phyloP scores from a whole-genome alignment of 2,329 filamentous ascomycete species.

The Juglanconis sp. region DNA sequence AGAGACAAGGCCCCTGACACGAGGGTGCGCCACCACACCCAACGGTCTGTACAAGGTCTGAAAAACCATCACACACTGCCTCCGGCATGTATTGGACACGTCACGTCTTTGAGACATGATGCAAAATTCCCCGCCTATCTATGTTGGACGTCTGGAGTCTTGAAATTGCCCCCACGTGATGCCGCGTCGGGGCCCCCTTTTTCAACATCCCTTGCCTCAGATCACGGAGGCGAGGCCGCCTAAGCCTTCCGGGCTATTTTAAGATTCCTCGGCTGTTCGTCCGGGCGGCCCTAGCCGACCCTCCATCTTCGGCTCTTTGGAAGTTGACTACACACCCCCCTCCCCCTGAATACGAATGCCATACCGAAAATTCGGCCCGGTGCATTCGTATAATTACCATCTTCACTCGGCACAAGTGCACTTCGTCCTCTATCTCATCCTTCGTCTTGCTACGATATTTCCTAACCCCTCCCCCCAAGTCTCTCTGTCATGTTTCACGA shows the following conservation, averaged over 20 bases:
- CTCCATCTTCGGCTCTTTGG: background rate
- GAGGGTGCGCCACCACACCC: background rate
- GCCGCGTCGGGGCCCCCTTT: background rate
- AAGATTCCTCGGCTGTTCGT: background rate
- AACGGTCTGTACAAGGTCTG: background rate
- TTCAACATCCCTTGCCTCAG: background rate
- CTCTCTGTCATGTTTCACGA: no score
- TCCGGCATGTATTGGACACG: background rate
- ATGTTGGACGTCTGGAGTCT: background rate
- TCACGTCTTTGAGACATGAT: background rate
- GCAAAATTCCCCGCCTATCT: background rate
- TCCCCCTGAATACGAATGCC: background rate
- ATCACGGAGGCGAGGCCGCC: background rate
- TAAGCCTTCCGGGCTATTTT: background rate
- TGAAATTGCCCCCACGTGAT: background rate
- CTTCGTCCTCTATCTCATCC: no score
- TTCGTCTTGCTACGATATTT: no score
- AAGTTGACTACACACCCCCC: background rate
- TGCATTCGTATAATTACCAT: background rate
- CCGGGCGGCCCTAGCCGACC: conserved; percentile 2
- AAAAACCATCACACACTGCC: background rate
- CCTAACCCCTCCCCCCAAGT: no score
- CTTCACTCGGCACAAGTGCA: background rate
- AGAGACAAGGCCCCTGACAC: background rate
- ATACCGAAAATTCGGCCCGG: background rate